These are phyloP conservation scores for Populus alba DNA, from an alignment of 345 rosid species.

Conservation along the genomic window DNA sequence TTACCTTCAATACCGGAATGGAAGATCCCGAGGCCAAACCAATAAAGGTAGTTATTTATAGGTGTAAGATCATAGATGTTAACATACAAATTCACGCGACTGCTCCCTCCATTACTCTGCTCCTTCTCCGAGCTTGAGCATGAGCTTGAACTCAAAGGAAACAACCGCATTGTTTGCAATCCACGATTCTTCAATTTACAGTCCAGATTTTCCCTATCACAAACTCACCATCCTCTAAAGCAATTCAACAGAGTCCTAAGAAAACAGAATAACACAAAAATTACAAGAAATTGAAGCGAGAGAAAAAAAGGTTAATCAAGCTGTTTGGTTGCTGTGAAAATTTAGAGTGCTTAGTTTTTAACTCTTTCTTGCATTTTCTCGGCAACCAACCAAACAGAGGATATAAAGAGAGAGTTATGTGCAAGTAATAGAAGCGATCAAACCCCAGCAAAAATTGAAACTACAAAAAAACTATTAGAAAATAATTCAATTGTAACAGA, in stretches of 20 bases:
- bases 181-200: conserved; percentile 17
- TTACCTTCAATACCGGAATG: conserved; percentile 96
- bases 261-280: neutral
- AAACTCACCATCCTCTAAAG: conserved; percentile 27
- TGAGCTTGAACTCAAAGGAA: conserved; percentile 40
- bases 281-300: neutral
- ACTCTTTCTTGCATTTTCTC: neutral
- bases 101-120: conserved; percentile 36
- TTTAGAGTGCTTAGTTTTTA: neutral
- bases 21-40: conserved; percentile 90
- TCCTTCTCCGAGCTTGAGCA: conserved; percentile 49
- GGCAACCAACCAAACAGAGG: neutral
- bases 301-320: neutral
- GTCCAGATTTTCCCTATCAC: conserved; percentile 24
- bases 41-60: conserved; percentile 81
- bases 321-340: neutral
- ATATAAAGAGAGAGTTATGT: neutral
- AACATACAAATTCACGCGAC: conserved; percentile 50
- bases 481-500: neutral
- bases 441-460: neutral
- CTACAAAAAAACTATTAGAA: neutral
- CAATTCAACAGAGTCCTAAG: conserved; percentile 3
- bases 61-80: conserved; percentile 97
- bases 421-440: neutral
- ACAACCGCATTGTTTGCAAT: conserved; percentile 59